Evolutionary conservation across 108 stramenopile species (phyloP), one percentile per base, ranked within the genome.

Genomic region (Pseudonitzschia delicatissima): DNA sequence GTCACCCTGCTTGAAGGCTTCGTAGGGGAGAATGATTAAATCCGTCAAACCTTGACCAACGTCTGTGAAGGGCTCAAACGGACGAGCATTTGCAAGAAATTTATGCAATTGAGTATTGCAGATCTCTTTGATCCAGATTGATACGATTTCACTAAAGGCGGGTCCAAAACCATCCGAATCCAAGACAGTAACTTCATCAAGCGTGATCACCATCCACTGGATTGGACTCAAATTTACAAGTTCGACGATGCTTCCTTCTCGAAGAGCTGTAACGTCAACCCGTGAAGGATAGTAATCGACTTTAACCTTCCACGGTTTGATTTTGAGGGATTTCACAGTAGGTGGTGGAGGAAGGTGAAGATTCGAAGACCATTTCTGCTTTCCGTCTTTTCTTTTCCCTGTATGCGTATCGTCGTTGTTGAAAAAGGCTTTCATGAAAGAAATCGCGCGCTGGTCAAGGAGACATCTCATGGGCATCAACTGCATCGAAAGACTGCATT

Each of bases 201-300:
- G 76, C 11, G 76, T 76, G 0, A 95, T 82, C 17, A 90, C 77
- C 87, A 95, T 86, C 17, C 79, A 81, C 61, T 92, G 86, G 32
- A 95, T 68, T 8, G 93, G 90, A 68, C 86, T 86, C 9, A 95
- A 50, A 72, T 95, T 95, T 36, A 92, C 49, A 23, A 95, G 72
- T 65, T 95, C 93, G 11, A 90, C 80, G 37, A 86, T 77, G 26
- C 76, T 78, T 12, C 93, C 93, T 33, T 88, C 84, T 13, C 82
- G 78, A 45, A 95, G 65, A 17, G 90, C 85, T 44, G 58, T 63
- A 9, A 82, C 64, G 62, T 95, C 86, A 57, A 92, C 52, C 44
- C 80, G 82, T 34, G 86, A 73, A 7, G 88, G 88, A 28, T 45
- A 72, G 71, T 95, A 95, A 61, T 95, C 84, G 11, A 95, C 87